Evolutionary conservation across 768 basidiomycete species (phyloP), one percentile per base, ranked within the genome.

Genomic region (Termitomyces sp.): DNA sequence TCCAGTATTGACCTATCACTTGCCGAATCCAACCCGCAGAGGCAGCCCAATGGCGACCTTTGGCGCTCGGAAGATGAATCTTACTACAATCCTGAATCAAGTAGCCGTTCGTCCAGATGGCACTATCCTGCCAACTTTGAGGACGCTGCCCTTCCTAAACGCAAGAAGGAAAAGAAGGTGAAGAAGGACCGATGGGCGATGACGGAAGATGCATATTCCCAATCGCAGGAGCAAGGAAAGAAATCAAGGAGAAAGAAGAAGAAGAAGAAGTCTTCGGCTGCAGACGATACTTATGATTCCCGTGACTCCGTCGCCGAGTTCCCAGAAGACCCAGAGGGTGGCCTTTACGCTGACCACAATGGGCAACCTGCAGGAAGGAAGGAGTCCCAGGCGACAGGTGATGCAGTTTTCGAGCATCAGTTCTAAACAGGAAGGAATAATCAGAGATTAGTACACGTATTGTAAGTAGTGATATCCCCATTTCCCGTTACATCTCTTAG

Each of bases 151-250:
- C 70, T 72, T 56, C 44, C 55, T 1, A 75, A 76, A 55, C 74
- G 71, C 61, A 81, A 76, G 71, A 87, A 83, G 72, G 83, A 83
- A 71, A 85, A 87, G 72, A 86, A 86, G 64, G 82, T 82, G 52
- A 93, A 92, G 81, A 92, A 93, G 71, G 92, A 94, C 64, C 77
- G 92, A 57, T 93, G 88, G 87, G 90, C 86, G 58, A 78, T 88
- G 70, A 92, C 91, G 32, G 90, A 92, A 71, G 92, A 94, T 68
- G 92, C 91, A 34, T 88, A 92, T 64, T 76, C 74, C 65, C 72
- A 81, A 65, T 82, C 75, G 64, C 76, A 73, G 58, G 77, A 73
- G 61, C 72, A 68, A 49, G 79, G 74, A 66, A 78, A 75, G 67
- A 89, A 81, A 75, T 80, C 75, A 60, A 88, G 81, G 77, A 88